These are phyloP conservation scores for Serendipita sp. DNA, from an alignment of 768 basidiomycete genomes.

Conservation along the genomic window DNA sequence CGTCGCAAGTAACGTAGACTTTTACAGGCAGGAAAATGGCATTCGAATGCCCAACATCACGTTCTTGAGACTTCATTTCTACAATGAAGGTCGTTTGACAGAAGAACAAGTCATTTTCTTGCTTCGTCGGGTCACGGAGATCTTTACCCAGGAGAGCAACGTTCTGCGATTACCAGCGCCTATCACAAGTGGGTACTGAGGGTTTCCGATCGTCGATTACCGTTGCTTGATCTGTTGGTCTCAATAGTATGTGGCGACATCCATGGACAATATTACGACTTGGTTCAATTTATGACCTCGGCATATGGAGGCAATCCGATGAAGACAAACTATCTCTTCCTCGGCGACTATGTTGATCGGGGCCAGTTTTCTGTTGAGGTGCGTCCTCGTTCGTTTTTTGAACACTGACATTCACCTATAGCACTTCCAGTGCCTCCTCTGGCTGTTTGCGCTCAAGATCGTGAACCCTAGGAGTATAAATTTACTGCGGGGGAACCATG, in stretches of 20 bases:
- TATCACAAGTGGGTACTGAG: conserved; percentile 54
- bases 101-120: conserved; percentile 31
- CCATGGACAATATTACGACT: conserved; percentile 95
- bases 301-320: conserved; percentile 80
- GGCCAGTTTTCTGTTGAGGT: conserved; percentile 83
- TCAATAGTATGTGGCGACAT: conserved; percentile 84
- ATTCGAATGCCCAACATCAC: conserved; percentile 28
- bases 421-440: conserved; percentile 60
- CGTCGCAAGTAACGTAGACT: conserved; percentile 18
- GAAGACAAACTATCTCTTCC: conserved; percentile 79
- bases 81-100: conserved; percentile 27
- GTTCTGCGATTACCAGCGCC: conserved; percentile 76
- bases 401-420: not conserved
- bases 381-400: conserved; percentile 12
- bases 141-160: conserved; percentile 67
- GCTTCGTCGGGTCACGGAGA: conserved; percentile 33
- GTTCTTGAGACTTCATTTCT: conserved; percentile 34
- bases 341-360: conserved; percentile 95
- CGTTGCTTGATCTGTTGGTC: not conserved
- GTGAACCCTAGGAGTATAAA: conserved; percentile 70
- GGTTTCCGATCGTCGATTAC: not conserved
- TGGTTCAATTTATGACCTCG: conserved; percentile 75
- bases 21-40: conserved; percentile 31
- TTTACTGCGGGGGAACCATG: conserved; percentile 89
- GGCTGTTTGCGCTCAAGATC: conserved; percentile 86